Evolutionary conservation across 768 basidiomycete species (phyloP).

Genomic region (Vararia minispora): DNA sequence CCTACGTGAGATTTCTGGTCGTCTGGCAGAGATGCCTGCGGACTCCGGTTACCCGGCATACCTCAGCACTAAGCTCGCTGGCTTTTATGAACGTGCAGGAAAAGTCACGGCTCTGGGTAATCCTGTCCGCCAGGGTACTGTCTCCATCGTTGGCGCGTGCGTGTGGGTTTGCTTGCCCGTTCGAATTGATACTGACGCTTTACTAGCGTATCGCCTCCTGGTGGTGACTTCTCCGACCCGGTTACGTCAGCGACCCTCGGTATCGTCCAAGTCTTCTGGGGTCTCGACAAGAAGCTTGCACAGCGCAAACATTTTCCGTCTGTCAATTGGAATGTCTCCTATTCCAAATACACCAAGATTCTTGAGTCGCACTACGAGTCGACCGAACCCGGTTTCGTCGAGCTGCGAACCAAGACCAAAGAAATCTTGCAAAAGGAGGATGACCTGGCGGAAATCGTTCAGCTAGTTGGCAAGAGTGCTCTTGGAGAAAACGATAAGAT

Average conservation of each 20-base stretch:
- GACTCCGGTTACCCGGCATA: conserved; percentile 99
- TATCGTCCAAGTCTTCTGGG: conserved; percentile 99
- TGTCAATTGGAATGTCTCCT: conserved; percentile 99
- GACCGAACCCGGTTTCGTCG: conserved; percentile 89
- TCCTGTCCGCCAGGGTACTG: conserved; percentile 80
- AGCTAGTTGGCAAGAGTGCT: conserved; percentile 98
- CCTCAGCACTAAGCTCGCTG: conserved; percentile 87
- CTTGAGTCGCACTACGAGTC: conserved; percentile 88
- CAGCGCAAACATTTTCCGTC: conserved; percentile 99
- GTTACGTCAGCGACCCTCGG: conserved; percentile 95
- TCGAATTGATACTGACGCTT: conserved; percentile 6
- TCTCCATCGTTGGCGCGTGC: conserved; percentile 98
- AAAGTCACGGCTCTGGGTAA: conserved; percentile 90
- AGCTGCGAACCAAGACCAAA: conserved; percentile 84
- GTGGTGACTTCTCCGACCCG: conserved; percentile 98
- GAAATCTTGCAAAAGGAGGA: conserved; percentile 98
- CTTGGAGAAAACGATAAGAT: conserved; percentile 97
- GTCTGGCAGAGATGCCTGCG: conserved; percentile 98
- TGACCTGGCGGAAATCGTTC: conserved; percentile 97
- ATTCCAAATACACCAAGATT: conserved; percentile 95
- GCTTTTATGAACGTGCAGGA: conserved; percentile 98
- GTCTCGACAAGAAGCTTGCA: conserved; percentile 97
- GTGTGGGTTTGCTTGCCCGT: conserved; percentile 23
- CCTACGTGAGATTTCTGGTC: conserved; percentile 97
- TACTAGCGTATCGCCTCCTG: conserved; percentile 87